Percentiles rank a stretch among this genome's conserved stretches.
Evolutionary conservation across 164 flowering plant genomes (phyloP).

Genomic region (Umbilicus rupestris): DNA sequence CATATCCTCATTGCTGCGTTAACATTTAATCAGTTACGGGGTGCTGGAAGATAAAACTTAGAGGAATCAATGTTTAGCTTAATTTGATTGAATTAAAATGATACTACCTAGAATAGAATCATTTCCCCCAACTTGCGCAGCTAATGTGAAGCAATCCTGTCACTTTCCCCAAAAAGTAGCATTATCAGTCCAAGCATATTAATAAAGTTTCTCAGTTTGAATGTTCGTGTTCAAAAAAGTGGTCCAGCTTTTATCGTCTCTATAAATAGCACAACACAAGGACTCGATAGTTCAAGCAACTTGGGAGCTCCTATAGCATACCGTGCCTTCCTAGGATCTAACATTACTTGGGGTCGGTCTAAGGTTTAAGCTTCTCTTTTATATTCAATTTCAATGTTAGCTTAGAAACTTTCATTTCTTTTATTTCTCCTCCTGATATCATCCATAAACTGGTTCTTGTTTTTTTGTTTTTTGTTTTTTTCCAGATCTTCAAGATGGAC

Average conservation of each 20-base stretch:
- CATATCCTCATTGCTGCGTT: too few species aligned
- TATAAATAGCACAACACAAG: background rate
- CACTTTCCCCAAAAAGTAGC: background rate
- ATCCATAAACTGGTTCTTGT: too few species aligned
- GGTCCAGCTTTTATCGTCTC: background rate
- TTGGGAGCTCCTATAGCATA: background rate
- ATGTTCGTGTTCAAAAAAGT: background rate
- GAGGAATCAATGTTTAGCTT: too few species aligned
- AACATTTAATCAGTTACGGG: too few species aligned
- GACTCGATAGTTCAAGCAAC: background rate
- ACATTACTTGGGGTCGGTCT: background rate
- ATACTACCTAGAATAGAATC: background rate
- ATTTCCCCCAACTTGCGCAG: background rate
- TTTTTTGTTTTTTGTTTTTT: background rate
- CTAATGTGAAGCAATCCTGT: background rate
- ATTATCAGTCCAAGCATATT: slow-evolving; percentile 5
- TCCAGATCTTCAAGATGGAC: background rate
- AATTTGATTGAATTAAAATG: background rate
- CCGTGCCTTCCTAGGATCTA: background rate
- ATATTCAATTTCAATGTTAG: background rate
- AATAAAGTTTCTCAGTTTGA: background rate
- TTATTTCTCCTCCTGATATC: background rate
- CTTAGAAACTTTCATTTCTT: background rate
- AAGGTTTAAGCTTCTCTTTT: background rate
- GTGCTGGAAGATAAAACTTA: too few species aligned